Percentiles rank a stretch among this genome's conserved stretches.
Conservation (phyloP, 306 rosid species). For the Lathyrus aphaca region DNA sequence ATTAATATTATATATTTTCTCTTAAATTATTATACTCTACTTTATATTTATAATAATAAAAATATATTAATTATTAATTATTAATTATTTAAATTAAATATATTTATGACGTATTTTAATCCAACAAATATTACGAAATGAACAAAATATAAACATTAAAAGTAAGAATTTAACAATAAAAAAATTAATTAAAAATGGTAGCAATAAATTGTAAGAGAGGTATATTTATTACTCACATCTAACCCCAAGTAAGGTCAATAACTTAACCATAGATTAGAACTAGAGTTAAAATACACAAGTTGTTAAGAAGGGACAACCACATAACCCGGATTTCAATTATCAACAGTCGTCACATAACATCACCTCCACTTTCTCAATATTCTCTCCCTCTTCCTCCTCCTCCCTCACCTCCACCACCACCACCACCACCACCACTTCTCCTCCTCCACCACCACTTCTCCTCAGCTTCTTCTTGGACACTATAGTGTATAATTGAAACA, state of each 20-base stretch:
- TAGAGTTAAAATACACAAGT: constrained; percentile 78
- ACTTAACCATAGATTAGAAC: constrained; percentile 93
- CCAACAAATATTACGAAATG: no score
- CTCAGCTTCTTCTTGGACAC: neutral
- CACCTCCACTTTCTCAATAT: constrained; percentile 39
- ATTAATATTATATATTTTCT: no score
- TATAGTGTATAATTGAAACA: constrained; percentile 23
- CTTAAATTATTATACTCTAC: no score
- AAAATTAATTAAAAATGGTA: neutral
- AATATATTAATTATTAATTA: no score
- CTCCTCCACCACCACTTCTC: neutral
- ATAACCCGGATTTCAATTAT: constrained; percentile 72
- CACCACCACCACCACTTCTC: neutral
- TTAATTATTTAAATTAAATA: no score
- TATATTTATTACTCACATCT: constrained; percentile 72
- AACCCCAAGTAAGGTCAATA: constrained; percentile 68
- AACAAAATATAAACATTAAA: no score
- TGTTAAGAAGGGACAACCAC: constrained; percentile 91
- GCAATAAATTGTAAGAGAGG: constrained; percentile 23
- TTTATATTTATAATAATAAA: no score
- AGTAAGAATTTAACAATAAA: no score
- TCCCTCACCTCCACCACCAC: neutral
- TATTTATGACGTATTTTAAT: no score
- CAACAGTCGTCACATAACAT: constrained; percentile 70
- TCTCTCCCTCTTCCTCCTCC: neutral